A percentile compares a stretch with the other conserved stretches of the same genome.
Evolutionary conservation across 2,329 filamentous ascomycete genomes (phyloP).

Genomic region (Mariannaea elegans): DNA sequence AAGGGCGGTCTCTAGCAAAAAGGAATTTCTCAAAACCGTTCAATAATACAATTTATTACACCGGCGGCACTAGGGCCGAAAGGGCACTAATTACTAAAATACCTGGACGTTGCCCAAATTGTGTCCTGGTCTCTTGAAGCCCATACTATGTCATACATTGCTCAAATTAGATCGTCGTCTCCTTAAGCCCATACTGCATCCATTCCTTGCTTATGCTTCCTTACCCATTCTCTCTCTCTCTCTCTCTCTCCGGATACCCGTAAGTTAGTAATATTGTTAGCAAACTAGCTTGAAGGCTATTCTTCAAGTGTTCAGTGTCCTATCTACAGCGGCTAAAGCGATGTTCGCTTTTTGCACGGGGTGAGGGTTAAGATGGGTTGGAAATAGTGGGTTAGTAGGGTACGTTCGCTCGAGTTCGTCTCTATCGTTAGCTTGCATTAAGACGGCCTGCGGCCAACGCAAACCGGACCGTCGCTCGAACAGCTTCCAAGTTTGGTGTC

Average conservation of each 20-base stretch:
- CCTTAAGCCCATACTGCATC: not conserved
- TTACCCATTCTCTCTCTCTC: not conserved
- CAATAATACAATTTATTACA: too few species aligned
- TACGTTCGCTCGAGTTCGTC: not conserved
- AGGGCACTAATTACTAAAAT: too few species aligned
- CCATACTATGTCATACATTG: too few species aligned
- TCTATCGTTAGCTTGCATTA: constrained; percentile 23
- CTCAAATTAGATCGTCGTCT: too few species aligned
- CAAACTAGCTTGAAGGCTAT: not conserved
- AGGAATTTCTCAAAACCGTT: too few species aligned
- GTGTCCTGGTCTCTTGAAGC: too few species aligned
- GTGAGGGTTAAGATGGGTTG: not conserved
- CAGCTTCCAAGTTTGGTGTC: constrained; percentile 41
- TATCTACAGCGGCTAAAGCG: not conserved
- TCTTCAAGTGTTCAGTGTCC: not conserved
- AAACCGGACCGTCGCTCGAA: constrained; percentile 42
- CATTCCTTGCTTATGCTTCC: not conserved
- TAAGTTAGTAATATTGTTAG: not conserved
- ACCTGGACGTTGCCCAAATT: too few species aligned
- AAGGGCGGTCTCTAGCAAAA: too few species aligned
- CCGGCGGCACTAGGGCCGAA: too few species aligned
- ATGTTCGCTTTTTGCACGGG: not conserved
- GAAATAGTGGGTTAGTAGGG: constrained; percentile 3
- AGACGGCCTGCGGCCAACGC: constrained; percentile 37
- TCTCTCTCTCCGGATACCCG: not conserved